A percentile compares a stretch with the other conserved stretches of the same genome.
phyloP scores from a whole-genome alignment of 805 yeast species.

The Scheffersomyces coipomensis region DNA sequence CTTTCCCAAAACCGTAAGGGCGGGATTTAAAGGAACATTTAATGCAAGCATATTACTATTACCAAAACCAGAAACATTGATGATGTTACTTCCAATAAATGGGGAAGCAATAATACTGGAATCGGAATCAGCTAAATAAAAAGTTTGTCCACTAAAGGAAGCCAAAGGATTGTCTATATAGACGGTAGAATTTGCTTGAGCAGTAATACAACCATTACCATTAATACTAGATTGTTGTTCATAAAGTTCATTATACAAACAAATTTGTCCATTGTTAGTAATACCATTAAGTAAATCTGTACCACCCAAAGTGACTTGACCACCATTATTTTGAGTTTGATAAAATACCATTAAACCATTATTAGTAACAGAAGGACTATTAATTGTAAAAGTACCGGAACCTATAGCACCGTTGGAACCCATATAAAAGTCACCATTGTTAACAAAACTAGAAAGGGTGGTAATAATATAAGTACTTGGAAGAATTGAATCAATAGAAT shows the following conservation, averaged over 20 bases:
- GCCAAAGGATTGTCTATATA: conserved; percentile 5
- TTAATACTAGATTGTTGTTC: conserved; percentile 18
- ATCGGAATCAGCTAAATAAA: conserved; percentile 10
- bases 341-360: conserved; percentile 17
- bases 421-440: conserved; percentile 23
- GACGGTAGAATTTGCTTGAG: conserved; percentile 11
- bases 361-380: conserved; percentile 14
- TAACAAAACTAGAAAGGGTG: conserved; percentile 17
- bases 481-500: conserved; percentile 14
- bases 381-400: conserved; percentile 10
- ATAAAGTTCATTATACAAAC: conserved; percentile 21
- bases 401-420: conserved; percentile 16
- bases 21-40: not conserved
- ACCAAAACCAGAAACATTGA: conserved; percentile 18
- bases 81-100: not conserved
- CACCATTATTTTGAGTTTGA: conserved; percentile 8
- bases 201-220: conserved; percentile 28
- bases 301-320: conserved; percentile 14
- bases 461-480: conserved; percentile 15
- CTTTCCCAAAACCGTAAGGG: no score
- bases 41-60: conserved; percentile 13
- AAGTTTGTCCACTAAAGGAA: conserved; percentile 10
- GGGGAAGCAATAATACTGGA: conserved; percentile 9
- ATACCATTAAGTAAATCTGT: conserved; percentile 6
- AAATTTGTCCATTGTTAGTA: conserved; percentile 21